These are phyloP conservation scores for Helianthus tuberosus DNA, from an alignment of 129 eudicot species.

Conservation along the genomic window DNA sequence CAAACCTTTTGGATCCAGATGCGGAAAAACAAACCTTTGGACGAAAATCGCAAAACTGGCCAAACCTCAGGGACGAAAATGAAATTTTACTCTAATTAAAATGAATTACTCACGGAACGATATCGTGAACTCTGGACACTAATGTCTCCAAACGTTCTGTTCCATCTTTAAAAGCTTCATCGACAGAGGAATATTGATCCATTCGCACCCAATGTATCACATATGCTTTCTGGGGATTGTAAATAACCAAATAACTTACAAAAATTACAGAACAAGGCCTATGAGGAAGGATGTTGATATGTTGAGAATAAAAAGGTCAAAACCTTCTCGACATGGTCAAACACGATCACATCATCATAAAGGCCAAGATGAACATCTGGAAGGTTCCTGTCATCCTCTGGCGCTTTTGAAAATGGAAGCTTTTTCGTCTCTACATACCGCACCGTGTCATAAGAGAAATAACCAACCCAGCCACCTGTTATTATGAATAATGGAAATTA, in stretches of 20 bases:
- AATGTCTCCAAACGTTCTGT: slow-evolving; percentile 61
- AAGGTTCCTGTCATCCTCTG: slow-evolving; percentile 90
- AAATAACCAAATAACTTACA: background rate
- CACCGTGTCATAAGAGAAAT: slow-evolving; percentile 96
- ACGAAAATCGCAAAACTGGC: too few species aligned
- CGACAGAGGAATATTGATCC: slow-evolving; percentile 69
- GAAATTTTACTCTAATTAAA: too few species aligned
- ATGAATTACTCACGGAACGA: slow-evolving; percentile 70
- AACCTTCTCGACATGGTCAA: slow-evolving; percentile 99
- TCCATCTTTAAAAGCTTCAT: slow-evolving; percentile 84
- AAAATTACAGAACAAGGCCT: slow-evolving; percentile 7
- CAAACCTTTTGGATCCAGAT: too few species aligned
- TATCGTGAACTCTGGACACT: slow-evolving; percentile 86
- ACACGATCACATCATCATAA: slow-evolving; percentile 96
- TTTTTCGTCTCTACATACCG: slow-evolving; percentile 96
- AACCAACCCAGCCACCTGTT: slow-evolving; percentile 99
- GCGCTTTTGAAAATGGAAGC: slow-evolving; percentile 87
- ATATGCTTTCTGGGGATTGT: slow-evolving; percentile 70
- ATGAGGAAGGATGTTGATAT: slow-evolving; percentile 1
- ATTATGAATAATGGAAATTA: slow-evolving; percentile 19
- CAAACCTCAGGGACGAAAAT: too few species aligned
- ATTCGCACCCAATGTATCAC: slow-evolving; percentile 92
- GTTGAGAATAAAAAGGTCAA: slow-evolving; percentile 9
- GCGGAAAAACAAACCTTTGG: too few species aligned
- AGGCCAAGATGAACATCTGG: slow-evolving; percentile 98